phyloP scores from a whole-genome alignment of 305 asterid genomes.

The Andrographis paniculata region DNA sequence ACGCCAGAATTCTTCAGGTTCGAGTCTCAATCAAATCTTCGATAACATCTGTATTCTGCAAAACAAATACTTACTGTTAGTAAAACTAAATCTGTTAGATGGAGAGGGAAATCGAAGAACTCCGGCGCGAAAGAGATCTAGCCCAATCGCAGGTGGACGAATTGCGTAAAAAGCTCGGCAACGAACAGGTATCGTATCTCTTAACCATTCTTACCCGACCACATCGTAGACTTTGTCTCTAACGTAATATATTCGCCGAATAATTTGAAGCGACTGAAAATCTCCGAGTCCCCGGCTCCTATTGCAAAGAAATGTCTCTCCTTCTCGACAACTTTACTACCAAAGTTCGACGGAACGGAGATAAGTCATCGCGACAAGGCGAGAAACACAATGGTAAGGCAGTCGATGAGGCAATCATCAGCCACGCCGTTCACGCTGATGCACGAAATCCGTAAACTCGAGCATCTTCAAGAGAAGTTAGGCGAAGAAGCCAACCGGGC shows the following conservation, averaged over 20 bases:
- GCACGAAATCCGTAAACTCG: conserved; percentile 92
- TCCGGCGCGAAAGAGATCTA: conserved; percentile 85
- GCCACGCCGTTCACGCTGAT: conserved; percentile 86
- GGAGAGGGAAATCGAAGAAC: conserved; percentile 94
- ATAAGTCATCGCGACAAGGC: conserved; percentile 29
- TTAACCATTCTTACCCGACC: background rate
- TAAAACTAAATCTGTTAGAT: conserved; percentile 36
- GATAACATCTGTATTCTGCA: too few relatives aligned
- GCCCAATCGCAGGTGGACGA: conserved; percentile 86
- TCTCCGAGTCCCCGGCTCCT: conserved; percentile 45
- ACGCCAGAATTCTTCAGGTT: conserved; percentile 76
- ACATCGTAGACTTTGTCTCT: background rate
- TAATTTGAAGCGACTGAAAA: conserved; percentile 33
- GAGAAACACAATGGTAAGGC: conserved; percentile 55
- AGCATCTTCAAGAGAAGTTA: conserved; percentile 94
- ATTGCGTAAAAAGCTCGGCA: conserved; percentile 65
- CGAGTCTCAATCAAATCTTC: background rate
- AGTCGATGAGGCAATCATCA: conserved; percentile 78
- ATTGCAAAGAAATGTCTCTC: conserved; percentile 79
- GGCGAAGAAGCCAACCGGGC: conserved; percentile 95
- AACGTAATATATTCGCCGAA: background rate
- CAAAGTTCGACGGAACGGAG: conserved; percentile 36
- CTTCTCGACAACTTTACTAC: conserved; percentile 60
- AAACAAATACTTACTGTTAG: background rate
- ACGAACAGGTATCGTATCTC: conserved; percentile 51